Evolutionary conservation across 2,329 filamentous ascomycete species (phyloP), one percentile per base, ranked within the genome.

Genomic region (Phoma sp.): DNA sequence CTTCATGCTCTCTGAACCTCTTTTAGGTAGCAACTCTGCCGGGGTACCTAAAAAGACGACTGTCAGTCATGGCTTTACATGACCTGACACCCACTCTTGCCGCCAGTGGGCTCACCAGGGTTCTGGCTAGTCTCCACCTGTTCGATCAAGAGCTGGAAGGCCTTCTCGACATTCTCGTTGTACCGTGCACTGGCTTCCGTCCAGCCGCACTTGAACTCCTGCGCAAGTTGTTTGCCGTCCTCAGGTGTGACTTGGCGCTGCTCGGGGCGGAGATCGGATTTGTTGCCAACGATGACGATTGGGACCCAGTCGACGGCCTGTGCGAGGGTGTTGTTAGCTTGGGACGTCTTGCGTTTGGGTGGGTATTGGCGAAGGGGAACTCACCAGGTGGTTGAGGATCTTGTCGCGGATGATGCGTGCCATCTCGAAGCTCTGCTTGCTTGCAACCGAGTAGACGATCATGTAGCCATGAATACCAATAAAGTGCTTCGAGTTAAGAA

Each of bases 401-500:
- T 98, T 99, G 75, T 98, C 93, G 21, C 93, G 84, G 64, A 99
- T 96, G 56, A 97, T 92, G 69, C 91, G 87, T 43, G 96, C 89
- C 93, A 98, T 99, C 75, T 99, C 95, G 72, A 97, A 98, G 9
- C 92, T 96, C 67, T 95, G 90, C 70, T 91, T 87, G 40, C 91
- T 96, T 18, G 91, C 90, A 42, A 99, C 93, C n/a, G 93, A 96
- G 78, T 99, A 99, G 42, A 97, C 93, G 56, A 99, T 89, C 85
- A 99, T 92, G 77, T 98, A 99, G 52, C 95, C 95, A 80, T 99
- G 95, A 64, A 98, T 98, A 60, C 95, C 95, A 75, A 99, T 98
- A 71, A 98, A 98, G 75, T 98, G 93, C 80, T 98, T 98, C 59
- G 91, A 96, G 78, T 97, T 98, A 58, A 99, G 83, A 62, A 98